Base-by-base conservation (phyloP, 352 stramenopile species). In the Pythium dissotocum region DNA sequence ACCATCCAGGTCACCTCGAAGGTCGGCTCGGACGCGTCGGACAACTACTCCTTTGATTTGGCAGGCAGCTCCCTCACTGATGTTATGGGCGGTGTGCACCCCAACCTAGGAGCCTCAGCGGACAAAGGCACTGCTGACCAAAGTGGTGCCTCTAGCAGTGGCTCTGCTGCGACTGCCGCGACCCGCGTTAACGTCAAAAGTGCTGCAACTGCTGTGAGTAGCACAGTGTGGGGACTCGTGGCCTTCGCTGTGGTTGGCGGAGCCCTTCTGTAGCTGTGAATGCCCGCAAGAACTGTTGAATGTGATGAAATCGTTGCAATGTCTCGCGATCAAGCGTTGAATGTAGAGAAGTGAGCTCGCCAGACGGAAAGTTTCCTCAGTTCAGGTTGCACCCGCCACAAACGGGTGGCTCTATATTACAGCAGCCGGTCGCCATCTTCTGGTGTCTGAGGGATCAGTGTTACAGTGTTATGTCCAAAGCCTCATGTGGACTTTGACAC, bases 1-100 rank as follows among this genome's bases (percentile, higher is more conserved):
- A 82, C 73, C 44, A 74, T 89, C 38, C 71, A 81, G 46, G 46
- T 53, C n/a, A 53, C 46, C 6, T 53, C n/a, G 4, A 53, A 28
- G 7, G 46, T 6, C 6, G 18, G 46, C 18, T 53, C 46, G 4
- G 36, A 44, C 8, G 21, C 21, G 7, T 6, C n/a, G 7, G 46
- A 53, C 46, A 53, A 30, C 46, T 53, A 53, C 46, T 30, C 46
- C n/a, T 53, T 53, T n/a, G n/a, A 53, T 9, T 6, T n/a, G 1
- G 46, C 46, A 12, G 46, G 46, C n/a, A 53, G 46, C 18, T 53
- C 46, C 1, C 18, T 32, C 7, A 30, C 6, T 30, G 46, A 53
- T 3, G 46, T 53, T 2, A 53, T 30, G n/a, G 18, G 46, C 4
- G 46, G 46, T 16, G 46, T 53, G 16, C 46, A 53, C n/a, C 46